Evolutionary conservation across 2,329 filamentous ascomycete genomes (phyloP), one percentile per base, ranked within the genome.

Genomic region (Sporothrix protearum): DNA sequence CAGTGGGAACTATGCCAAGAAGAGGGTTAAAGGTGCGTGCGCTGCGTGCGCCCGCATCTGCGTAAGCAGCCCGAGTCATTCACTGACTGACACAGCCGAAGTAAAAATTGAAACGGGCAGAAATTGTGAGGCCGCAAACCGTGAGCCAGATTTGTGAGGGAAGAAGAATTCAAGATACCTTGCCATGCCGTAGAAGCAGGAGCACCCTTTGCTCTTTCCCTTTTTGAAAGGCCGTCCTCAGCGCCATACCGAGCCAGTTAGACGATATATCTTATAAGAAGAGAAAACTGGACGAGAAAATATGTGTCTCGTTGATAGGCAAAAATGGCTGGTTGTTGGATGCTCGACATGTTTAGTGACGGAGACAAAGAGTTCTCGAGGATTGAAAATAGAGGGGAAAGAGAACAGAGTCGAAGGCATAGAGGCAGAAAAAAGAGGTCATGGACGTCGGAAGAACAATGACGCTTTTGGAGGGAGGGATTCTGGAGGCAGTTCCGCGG

Each of bases 51-150:
- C 9, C 9, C 57, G n/a, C 57, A 42, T 22, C 25, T 66, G 61
- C 42, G 63, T 66, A 66, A 66, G 63, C 42, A 66, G 63, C 63
- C 61, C 63, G 63, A 66, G 63, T 66, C 61, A 66, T 14, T 66
- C 61, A 33, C 25, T 42, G 63, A 49, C 42, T n/a, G 39, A 66
- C 61, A 36, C 9, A n/a, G 45, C 22, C 25, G 30, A 39, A 30
- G n/a, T 4, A 70, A 70, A 70, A 63, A 33, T 47, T 47, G 39
- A n/a, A 10, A 66, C 42, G 30, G 42, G 14, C 33, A 25, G 10
- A 45, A 63, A 33, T 49, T 33, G 63, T 33, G 63, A 49, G 42
- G 63, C 42, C 19, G 63, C 28, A 66, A 49, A 49, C 25, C 42
- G 25, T 28, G 59, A 16, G 59, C 22, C 22, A 64, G 28, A 61